A percentile compares a stretch with the other conserved stretches of the same genome.
Conservation (phyloP, 2,329 filamentous ascomycete species). For the Cladophialophora yegresii region DNA sequence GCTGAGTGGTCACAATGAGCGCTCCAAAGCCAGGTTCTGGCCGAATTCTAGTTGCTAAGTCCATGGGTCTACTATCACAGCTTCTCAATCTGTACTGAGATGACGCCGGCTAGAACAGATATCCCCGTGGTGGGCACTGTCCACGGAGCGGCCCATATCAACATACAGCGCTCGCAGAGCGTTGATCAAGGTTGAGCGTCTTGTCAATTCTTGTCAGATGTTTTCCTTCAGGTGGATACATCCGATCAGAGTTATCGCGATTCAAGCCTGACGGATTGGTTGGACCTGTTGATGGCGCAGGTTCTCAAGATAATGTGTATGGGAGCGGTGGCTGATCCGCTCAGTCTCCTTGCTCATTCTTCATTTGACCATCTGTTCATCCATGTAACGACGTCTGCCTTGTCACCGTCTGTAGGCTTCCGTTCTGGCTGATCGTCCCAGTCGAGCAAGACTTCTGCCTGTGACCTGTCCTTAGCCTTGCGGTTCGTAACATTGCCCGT, state of each 20-base stretch:
- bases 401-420: constrained; percentile 25
- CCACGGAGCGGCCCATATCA: not conserved
- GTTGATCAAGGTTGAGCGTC: not conserved
- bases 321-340: not conserved
- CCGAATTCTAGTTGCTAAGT: not conserved
- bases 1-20: not conserved
- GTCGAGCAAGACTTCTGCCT: constrained; percentile 34
- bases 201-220: not conserved
- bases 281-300: not conserved
- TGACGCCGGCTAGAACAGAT: not conserved
- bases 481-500: constrained; percentile 29
- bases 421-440: constrained; percentile 36
- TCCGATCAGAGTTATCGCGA: not conserved
- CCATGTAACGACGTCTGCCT: constrained; percentile 34
- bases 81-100: not conserved
- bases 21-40: not conserved
- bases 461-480: constrained; percentile 35
- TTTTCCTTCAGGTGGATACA: not conserved
- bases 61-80: not conserved
- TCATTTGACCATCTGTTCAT: constrained; percentile 36
- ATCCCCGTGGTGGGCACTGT: not conserved
- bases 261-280: not conserved
- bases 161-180: not conserved
- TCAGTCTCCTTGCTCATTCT: constrained; percentile 3
- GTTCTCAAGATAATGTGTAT: not conserved